Conservation (phyloP, 805 yeast species). For the Komagataella populi region DNA sequence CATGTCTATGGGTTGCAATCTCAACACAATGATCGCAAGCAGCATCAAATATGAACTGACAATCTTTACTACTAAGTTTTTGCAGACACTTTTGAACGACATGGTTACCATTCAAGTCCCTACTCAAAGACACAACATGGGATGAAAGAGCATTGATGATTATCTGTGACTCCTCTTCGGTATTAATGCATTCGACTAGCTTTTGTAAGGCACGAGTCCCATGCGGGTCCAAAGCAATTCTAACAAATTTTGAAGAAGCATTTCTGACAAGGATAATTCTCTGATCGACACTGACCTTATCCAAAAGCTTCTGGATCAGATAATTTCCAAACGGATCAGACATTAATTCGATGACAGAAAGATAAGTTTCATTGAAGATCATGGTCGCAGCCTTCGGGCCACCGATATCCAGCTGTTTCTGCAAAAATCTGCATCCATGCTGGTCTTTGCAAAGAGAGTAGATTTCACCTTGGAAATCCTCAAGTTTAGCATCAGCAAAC, state of each 20-base stretch:
- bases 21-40: slow-evolving; percentile 60
- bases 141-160: slow-evolving; percentile 30
- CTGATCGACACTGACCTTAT: slow-evolving; percentile 57
- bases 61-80: slow-evolving; percentile 48
- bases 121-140: slow-evolving; percentile 65
- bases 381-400: slow-evolving; percentile 51
- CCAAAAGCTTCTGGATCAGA: slow-evolving; percentile 80
- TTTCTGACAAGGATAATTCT: slow-evolving; percentile 54
- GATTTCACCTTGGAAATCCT: slow-evolving; percentile 60
- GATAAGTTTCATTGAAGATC: slow-evolving; percentile 70
- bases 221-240: slow-evolving; percentile 84
- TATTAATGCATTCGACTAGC: slow-evolving; percentile 67
- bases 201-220: slow-evolving; percentile 95
- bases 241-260: slow-evolving; percentile 60
- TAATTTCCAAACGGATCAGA: slow-evolving; percentile 96
- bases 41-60: slow-evolving; percentile 84
- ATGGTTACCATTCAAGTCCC: slow-evolving; percentile 93
- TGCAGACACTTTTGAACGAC: slow-evolving; percentile 89
- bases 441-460: slow-evolving; percentile 84
- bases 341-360: slow-evolving; percentile 79
- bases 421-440: slow-evolving; percentile 91
- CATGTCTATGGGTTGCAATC: slow-evolving; percentile 92
- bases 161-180: slow-evolving; percentile 58
- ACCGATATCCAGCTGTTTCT: slow-evolving; percentile 64
- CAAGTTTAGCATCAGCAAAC: slow-evolving; percentile 52